Base-by-base conservation (phyloP, 352 stramenopile species). In the Pythium phragmitis region DNA sequence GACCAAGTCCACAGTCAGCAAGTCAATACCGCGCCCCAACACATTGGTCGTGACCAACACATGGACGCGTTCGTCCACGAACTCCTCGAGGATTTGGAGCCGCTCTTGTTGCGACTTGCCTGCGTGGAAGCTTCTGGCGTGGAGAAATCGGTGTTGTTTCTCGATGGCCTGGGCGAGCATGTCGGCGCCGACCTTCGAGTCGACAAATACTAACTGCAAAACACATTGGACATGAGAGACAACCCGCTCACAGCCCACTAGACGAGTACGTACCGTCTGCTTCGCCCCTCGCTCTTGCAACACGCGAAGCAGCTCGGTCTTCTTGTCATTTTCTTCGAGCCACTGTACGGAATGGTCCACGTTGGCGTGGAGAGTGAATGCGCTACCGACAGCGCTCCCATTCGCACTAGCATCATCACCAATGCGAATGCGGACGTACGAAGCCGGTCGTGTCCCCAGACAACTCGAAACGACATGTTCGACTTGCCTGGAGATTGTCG, bases 11-110 rank as follows among this genome's bases (percentile, higher is more conserved):
- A 91, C 79, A 4, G 79, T 71, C 7, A 91, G 54, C 14, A 91
- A 37, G 52, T 93, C 73, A 63, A 91, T 89, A 21, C 85, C 85
- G 33, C 85, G 85, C 16, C 82, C 82, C n/a, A 93, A 57, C 28
- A 91, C 71, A 51, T 81, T 88, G 7, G 85, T 93, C 0, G 82
- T 81, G 7, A 93, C 80, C 7, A 91, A 66, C 28, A 91, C 70
- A 3, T 63, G 67, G 2, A 79, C 50, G 7, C 76, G 51, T 52
- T 81, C 47, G 11, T 77, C 80, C 19, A 91, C 69, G 60, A 91
- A 93, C 1, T 72, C 50, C 64, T 93, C 80, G 2, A 93, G 58
- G 8, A 82, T 47, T 19, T 51, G 37, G 11, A 93, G 65, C 9
- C 82, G 69, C n/a, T 85, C 80, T 36, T 68, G 36, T 49, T 91